A percentile compares a stretch with the other conserved stretches of the same genome.
Evolutionary conservation across 1,139 yeast species (phyloP).

Genomic region (Zygosaccharomyces sapae): DNA sequence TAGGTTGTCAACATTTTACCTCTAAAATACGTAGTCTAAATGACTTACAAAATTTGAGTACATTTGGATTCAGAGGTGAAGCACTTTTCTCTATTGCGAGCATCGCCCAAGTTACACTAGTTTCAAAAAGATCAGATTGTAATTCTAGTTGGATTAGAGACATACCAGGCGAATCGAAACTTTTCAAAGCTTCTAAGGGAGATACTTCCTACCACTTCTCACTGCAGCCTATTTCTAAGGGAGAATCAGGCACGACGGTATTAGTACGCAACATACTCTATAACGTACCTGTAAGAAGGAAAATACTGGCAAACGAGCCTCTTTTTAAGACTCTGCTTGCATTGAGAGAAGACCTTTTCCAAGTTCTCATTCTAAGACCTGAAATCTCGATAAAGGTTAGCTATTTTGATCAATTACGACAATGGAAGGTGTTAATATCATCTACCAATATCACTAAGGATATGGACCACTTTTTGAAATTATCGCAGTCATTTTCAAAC

Average conservation of each 20-base stretch:
- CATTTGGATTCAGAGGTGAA: constrained; percentile 46
- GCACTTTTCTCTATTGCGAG: constrained; percentile 43
- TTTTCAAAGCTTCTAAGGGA: constrained; percentile 6
- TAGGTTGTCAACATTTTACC: constrained; percentile 42
- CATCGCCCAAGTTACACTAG: constrained; percentile 38
- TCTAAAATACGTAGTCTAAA: constrained; percentile 42
- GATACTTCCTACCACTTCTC: not conserved
- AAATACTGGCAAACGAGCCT: constrained; percentile 22
- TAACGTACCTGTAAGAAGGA: constrained; percentile 55
- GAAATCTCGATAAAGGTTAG: constrained; percentile 30
- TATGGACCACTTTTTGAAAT: constrained; percentile 8
- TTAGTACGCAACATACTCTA: constrained; percentile 48
- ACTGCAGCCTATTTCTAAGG: constrained; percentile 7
- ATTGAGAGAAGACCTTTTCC: constrained; percentile 39
- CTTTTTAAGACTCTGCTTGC: constrained; percentile 33
- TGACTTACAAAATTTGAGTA: constrained; percentile 30
- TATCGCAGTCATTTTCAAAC: constrained; percentile 15
- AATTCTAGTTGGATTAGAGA: constrained; percentile 28
- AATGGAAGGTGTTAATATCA: constrained; percentile 6
- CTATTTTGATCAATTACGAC: constrained; percentile 14
- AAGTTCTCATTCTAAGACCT: constrained; percentile 37
- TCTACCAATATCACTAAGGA: constrained; percentile 7
- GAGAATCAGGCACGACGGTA: constrained; percentile 49
- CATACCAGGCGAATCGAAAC: constrained; percentile 13
- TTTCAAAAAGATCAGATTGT: constrained; percentile 37